Evolutionary conservation across 2,329 filamentous ascomycete species (phyloP).

Genomic region (Calonectria hongkongensis): DNA sequence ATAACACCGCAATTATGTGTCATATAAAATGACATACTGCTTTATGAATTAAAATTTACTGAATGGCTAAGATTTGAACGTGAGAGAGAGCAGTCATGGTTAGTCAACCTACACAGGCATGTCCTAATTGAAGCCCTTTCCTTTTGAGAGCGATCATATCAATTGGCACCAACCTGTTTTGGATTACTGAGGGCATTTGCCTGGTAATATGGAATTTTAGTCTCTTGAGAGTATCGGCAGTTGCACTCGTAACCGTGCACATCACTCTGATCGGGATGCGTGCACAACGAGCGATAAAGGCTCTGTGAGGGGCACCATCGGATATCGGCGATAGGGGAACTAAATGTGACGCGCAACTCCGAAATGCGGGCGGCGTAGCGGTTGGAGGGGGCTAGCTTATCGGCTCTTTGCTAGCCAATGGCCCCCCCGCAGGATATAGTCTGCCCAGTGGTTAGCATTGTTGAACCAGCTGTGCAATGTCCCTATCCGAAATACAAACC

Average conservation of each 20-base stretch:
- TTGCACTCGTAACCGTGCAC: not conserved
- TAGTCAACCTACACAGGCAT: too few relatives aligned
- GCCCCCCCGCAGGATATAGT: slow-evolving; percentile 15
- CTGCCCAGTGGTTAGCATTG: not conserved
- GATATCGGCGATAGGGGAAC: not conserved
- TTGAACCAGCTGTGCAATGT: not conserved
- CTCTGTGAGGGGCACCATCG: not conserved
- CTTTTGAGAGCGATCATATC: not conserved
- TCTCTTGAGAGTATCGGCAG: not conserved
- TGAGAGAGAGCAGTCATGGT: too few relatives aligned
- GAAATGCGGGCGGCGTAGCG: not conserved
- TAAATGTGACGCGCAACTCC: slow-evolving; percentile 16
- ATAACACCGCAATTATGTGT: not conserved
- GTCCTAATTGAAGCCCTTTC: not conserved
- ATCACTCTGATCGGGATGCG: too few relatives aligned
- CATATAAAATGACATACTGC: too few relatives aligned
- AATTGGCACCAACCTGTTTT: not conserved
- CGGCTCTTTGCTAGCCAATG: not conserved
- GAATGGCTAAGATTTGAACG: too few relatives aligned
- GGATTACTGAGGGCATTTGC: not conserved
- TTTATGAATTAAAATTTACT: too few relatives aligned
- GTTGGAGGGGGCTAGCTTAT: not conserved
- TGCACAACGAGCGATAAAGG: not conserved
- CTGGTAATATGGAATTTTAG: slow-evolving; percentile 2
- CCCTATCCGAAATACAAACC: not conserved